Evolutionary conservation across 768 basidiomycete species (phyloP).

Genomic region (Favolaschia claudopus): DNA sequence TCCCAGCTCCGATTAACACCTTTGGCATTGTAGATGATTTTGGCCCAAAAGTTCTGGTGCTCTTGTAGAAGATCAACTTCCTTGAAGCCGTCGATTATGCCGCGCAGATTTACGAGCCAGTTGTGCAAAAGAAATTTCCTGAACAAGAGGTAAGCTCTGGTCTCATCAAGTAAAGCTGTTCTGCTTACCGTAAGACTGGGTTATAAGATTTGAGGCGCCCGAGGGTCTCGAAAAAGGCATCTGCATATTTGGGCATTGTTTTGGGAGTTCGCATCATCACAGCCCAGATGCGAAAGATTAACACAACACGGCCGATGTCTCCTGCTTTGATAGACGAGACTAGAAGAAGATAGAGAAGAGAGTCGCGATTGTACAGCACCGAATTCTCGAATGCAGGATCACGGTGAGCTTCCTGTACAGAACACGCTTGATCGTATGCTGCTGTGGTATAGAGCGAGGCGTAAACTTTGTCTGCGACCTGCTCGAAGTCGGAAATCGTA

Average conservation of each 20-base stretch:
- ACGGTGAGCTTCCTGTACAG: background rate
- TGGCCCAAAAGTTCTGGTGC: too few relatives aligned
- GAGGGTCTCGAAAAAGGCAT: slow-evolving; percentile 22
- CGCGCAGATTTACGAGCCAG: slow-evolving; percentile 27
- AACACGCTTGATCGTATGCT: background rate
- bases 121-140: slow-evolving; percentile 18
- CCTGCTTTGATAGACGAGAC: slow-evolving; percentile 29
- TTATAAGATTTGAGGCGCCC: background rate
- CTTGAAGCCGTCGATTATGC: slow-evolving; percentile 17
- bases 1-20: too few relatives aligned
- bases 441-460: slow-evolving; percentile 12
- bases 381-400: slow-evolving; percentile 17
- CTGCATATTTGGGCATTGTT: slow-evolving; percentile 32
- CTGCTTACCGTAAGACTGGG: background rate
- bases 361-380: slow-evolving; percentile 29
- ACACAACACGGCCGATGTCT: slow-evolving; percentile 31
- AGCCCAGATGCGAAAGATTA: slow-evolving; percentile 19
- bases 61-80: too few relatives aligned
- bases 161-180: background rate
- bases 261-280: slow-evolving; percentile 23
- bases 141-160: background rate
- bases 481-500: slow-evolving; percentile 10
- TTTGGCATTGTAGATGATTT: too few relatives aligned
- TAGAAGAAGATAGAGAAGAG: slow-evolving; percentile 23
- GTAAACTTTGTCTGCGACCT: slow-evolving; percentile 14